Percentiles rank a stretch among this genome's conserved stretches.
These are phyloP conservation scores for Trametes elegans DNA, from an alignment of 768 basidiomycete species.

Conservation along the genomic window DNA sequence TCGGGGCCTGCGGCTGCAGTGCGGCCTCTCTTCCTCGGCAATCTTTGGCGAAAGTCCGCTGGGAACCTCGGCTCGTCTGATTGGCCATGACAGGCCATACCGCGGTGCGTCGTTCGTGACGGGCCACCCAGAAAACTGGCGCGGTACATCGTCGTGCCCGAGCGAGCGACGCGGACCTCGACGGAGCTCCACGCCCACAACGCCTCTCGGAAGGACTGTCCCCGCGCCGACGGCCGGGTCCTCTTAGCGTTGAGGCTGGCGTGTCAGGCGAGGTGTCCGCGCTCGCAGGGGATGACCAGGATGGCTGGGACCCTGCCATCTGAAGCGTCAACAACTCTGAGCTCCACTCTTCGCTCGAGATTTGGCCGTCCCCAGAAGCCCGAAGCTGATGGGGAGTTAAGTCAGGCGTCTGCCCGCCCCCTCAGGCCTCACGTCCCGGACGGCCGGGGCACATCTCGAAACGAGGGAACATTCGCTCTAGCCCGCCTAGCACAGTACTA, in stretches of 20 bases:
- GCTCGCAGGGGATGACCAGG: neutral
- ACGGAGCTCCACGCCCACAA: neutral
- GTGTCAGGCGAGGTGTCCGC: conserved; percentile 5
- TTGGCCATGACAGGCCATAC: neutral
- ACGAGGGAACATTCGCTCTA: neutral
- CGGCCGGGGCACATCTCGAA: neutral
- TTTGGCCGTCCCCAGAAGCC: neutral
- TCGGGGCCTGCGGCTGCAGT: conserved; percentile 8
- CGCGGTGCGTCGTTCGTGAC: neutral
- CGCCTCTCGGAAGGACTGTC: neutral
- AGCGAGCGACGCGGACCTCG: neutral
- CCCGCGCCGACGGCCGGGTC: neutral
- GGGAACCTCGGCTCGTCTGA: conserved; percentile 6
- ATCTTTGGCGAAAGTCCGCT: conserved; percentile 11
- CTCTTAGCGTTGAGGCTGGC: neutral
- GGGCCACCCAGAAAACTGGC: too few species aligned
- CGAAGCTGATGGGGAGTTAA: conserved; percentile 1
- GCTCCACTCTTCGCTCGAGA: neutral
- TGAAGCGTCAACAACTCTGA: neutral
- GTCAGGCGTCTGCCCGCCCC: neutral
- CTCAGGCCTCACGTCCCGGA: neutral
- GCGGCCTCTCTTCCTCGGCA: conserved; percentile 13
- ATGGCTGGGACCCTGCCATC: neutral
- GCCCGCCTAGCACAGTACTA: neutral
- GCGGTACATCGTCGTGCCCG: neutral